phyloP scores from a whole-genome alignment of 164 flowering plant species.

The Kalanchoe fedtschenkoi region DNA sequence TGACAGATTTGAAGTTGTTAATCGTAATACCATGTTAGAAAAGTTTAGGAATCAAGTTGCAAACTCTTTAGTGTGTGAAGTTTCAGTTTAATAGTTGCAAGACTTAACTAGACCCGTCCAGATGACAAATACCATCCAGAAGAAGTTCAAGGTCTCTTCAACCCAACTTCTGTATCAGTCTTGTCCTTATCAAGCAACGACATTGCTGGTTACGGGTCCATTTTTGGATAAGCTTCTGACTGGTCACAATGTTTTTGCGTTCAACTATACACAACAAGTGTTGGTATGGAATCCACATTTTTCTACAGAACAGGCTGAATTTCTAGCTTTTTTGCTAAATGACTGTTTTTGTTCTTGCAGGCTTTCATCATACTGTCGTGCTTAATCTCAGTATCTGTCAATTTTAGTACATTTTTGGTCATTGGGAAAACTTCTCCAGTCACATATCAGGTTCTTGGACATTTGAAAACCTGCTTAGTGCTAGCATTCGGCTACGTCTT shows the following conservation, averaged over 20 bases:
- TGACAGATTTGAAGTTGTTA: background rate
- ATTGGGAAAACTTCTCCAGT: slow-evolving; percentile 98
- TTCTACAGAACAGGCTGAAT: too few species aligned
- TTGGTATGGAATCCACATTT: slow-evolving; percentile 49
- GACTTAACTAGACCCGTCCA: slow-evolving; percentile 37
- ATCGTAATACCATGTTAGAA: background rate
- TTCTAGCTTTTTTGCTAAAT: too few species aligned
- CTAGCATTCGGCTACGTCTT: slow-evolving; percentile 82
- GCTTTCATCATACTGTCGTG: slow-evolving; percentile 81
- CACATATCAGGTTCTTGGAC: slow-evolving; percentile 95
- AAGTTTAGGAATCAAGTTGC: background rate
- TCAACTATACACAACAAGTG: slow-evolving; percentile 76
- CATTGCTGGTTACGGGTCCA: slow-evolving; percentile 70
- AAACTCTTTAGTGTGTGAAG: background rate
- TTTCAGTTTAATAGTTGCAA: background rate
- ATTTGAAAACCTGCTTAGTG: slow-evolving; percentile 87
- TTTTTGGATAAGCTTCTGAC: slow-evolving; percentile 81
- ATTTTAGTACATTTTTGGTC: slow-evolving; percentile 92
- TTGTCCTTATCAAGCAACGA: slow-evolving; percentile 76
- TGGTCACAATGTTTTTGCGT: slow-evolving; percentile 68
- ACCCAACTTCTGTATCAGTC: slow-evolving; percentile 94
- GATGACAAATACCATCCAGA: slow-evolving; percentile 97
- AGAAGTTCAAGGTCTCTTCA: slow-evolving; percentile 87
- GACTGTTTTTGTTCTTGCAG: background rate
- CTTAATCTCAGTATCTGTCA: slow-evolving; percentile 87